These are phyloP conservation scores for Geosmithia putterillii DNA, from an alignment of 2,329 filamentous ascomycete species.

Conservation along the genomic window DNA sequence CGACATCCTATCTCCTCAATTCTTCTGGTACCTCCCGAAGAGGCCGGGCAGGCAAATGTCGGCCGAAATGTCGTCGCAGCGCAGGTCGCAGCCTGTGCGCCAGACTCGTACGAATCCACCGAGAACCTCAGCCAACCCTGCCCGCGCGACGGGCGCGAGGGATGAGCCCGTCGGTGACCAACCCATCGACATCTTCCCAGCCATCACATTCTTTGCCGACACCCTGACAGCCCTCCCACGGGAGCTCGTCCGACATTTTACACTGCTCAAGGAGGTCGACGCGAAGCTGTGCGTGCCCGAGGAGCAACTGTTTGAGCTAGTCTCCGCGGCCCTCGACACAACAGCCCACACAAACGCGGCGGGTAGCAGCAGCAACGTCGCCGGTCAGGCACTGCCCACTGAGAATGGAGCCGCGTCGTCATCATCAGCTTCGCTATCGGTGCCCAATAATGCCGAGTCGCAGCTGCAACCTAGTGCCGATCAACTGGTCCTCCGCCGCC, in stretches of 20 bases:
- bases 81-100: slow-evolving; percentile 51
- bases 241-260: slow-evolving; percentile 92
- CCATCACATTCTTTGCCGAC: slow-evolving; percentile 71
- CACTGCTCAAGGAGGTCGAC: slow-evolving; percentile 92
- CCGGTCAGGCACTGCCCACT: slow-evolving; percentile 38
- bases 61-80: slow-evolving; percentile 32
- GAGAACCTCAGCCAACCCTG: slow-evolving; percentile 33
- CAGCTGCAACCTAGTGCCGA: slow-evolving; percentile 12
- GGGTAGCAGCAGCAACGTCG: slow-evolving; percentile 21
- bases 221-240: slow-evolving; percentile 84
- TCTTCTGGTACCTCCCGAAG: slow-evolving; percentile 24
- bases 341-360: slow-evolving; percentile 21
- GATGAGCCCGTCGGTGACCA: slow-evolving; percentile 38
- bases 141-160: slow-evolving; percentile 26
- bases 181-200: slow-evolving; percentile 55
- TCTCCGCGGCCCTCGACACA: slow-evolving; percentile 49
- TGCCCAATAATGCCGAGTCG: no score
- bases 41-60: slow-evolving; percentile 40
- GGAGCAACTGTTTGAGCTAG: slow-evolving; percentile 65
- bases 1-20: no score
- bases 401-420: slow-evolving; percentile 30
- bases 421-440: not conserved
- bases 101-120: slow-evolving; percentile 54
- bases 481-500: slow-evolving; percentile 45
- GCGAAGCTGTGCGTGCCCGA: slow-evolving; percentile 89